These are phyloP conservation scores for Tuber aestivum DNA, from an alignment of 495 filamentous ascomycete species.

Conservation along the genomic window DNA sequence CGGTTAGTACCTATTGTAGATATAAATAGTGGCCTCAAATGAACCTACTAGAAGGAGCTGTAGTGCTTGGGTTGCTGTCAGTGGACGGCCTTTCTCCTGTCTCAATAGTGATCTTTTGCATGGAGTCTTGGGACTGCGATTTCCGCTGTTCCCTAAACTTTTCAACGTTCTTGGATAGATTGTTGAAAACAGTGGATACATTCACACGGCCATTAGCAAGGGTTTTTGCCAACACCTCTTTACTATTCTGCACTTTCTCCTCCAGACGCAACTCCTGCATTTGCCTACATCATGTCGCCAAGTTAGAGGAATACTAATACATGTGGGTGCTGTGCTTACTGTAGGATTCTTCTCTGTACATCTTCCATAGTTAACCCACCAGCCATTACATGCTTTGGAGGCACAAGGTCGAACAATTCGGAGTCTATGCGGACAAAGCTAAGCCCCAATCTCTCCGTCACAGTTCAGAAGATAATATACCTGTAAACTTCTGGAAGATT, in stretches of 20 bases:
- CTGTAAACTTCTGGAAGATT: conserved; percentile 66
- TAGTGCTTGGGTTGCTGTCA: conserved; percentile 6
- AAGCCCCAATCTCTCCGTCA: conserved; percentile 2
- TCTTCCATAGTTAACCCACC: conserved; percentile 94
- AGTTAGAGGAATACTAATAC: conserved; percentile 15
- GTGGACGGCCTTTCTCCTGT: conserved; percentile 7
- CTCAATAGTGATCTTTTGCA: conserved; percentile 15
- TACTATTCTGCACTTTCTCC: conserved; percentile 58
- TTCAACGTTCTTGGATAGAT: conserved; percentile 68
- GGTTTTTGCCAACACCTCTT: conserved; percentile 59
- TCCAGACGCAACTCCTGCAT: conserved; percentile 61
- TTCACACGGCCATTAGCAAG: conserved; percentile 64
- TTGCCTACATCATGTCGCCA: conserved; percentile 27
- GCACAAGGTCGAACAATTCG: conserved; percentile 87
- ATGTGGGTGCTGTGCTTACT: conserved; percentile 56
- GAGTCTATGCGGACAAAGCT: conserved; percentile 56
- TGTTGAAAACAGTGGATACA: conserved; percentile 62
- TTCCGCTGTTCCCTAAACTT: conserved; percentile 55
- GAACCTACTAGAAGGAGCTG: conserved; percentile 6
- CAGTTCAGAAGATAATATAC: conserved; percentile 2
- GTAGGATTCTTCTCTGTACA: conserved; percentile 79
- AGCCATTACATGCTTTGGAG: conserved; percentile 86
- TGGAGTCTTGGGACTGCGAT: conserved; percentile 29
- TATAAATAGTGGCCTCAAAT: neutral
- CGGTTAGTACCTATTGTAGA: neutral